phyloP scores from a whole-genome alignment of 306 rosid species.

The Astragalus glycyphyllos region DNA sequence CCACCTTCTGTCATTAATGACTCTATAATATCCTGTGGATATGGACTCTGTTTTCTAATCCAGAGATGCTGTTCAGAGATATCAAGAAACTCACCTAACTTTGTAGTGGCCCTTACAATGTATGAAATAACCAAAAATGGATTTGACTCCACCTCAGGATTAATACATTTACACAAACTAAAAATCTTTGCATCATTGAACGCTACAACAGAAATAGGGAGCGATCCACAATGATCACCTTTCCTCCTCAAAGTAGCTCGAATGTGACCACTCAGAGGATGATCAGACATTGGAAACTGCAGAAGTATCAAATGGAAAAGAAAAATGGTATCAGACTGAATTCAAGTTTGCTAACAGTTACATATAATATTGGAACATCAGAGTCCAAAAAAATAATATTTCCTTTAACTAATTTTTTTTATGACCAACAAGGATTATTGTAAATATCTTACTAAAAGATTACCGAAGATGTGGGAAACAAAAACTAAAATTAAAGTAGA shows the following conservation, averaged over 20 bases:
- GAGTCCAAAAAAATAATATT: slow-evolving; percentile 5
- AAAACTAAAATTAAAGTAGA: slow-evolving; percentile 14
- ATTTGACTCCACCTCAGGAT: slow-evolving; percentile 80
- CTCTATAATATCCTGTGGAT: slow-evolving; percentile 60
- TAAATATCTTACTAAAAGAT: slow-evolving; percentile 28
- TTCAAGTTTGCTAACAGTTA: slow-evolving; percentile 19
- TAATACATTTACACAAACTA: slow-evolving; percentile 67
- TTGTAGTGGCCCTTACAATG: slow-evolving; percentile 63
- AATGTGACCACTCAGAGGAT: slow-evolving; percentile 88
- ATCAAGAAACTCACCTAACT: slow-evolving; percentile 55
- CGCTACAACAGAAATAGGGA: slow-evolving; percentile 76
- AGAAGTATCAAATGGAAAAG: slow-evolving; percentile 43
- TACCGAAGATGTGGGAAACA: background rate
- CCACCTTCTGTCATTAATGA: slow-evolving; percentile 47
- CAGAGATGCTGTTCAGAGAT: slow-evolving; percentile 65
- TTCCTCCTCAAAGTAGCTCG: slow-evolving; percentile 75
- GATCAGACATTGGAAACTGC: slow-evolving; percentile 74
- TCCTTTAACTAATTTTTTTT: slow-evolving; percentile 26
- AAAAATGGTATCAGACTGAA: slow-evolving; percentile 36
- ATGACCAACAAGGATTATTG: slow-evolving; percentile 16
- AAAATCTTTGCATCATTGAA: slow-evolving; percentile 61
- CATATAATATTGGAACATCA: background rate
- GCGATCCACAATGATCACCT: slow-evolving; percentile 61
- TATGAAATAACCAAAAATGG: slow-evolving; percentile 59
- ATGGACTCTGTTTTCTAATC: slow-evolving; percentile 68